phyloP scores from a whole-genome alignment of 2,329 filamentous ascomycete species.

The Phialocephala sp. region DNA sequence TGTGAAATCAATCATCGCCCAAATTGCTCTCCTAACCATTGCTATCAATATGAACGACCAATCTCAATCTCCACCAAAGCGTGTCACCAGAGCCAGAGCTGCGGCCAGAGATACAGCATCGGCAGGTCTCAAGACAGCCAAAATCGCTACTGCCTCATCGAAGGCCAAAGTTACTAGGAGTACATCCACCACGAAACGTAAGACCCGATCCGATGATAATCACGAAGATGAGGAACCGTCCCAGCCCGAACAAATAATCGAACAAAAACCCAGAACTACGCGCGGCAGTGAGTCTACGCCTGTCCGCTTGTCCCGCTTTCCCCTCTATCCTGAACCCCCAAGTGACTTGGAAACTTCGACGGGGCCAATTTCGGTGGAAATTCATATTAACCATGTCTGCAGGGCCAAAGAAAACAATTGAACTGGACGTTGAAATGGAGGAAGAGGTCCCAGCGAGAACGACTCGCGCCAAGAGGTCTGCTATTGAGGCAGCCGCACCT shows the following conservation, averaged over 20 bases:
- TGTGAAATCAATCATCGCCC: conserved; percentile 25
- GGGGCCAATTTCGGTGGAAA: background rate
- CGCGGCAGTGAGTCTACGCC: conserved; percentile 45
- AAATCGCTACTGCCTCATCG: conserved; percentile 55
- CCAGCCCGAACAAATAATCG: conserved; percentile 33
- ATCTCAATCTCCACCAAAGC: conserved; percentile 63
- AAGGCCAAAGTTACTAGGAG: conserved; percentile 46
- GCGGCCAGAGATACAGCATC: conserved; percentile 48
- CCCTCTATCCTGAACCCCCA: background rate
- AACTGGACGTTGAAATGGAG: conserved; percentile 37
- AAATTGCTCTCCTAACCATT: conserved; percentile 17
- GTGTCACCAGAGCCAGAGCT: conserved; percentile 59
- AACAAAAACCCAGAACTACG: conserved; percentile 46
- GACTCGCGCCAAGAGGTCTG: conserved; percentile 51
- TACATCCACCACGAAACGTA: conserved; percentile 54
- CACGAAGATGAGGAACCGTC: conserved; percentile 54
- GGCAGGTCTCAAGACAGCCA: conserved; percentile 48
- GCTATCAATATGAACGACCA: conserved; percentile 53
- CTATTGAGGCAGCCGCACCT: conserved; percentile 26
- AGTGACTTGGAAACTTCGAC: background rate
- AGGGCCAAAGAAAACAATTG: conserved; percentile 50
- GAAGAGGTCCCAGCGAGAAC: conserved; percentile 42
- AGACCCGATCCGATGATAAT: conserved; percentile 59
- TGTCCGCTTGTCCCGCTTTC: background rate
- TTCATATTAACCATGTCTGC: background rate